Evolutionary conservation across 495 filamentous ascomycete genomes (phyloP).

Genomic region (Darksidea phi): DNA sequence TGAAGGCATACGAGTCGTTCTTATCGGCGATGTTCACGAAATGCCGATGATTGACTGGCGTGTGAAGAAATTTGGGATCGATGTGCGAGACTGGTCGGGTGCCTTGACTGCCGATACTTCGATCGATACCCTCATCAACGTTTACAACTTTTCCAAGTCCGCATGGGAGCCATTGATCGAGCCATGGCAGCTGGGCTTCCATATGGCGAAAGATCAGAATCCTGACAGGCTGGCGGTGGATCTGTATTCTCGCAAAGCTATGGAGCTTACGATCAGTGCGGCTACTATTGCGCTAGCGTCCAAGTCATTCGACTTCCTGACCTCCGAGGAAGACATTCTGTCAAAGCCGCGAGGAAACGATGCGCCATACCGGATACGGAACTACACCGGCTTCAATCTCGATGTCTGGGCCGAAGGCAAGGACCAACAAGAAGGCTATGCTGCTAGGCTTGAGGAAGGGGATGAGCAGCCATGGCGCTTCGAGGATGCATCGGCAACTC

Average conservation of each 20-base stretch:
- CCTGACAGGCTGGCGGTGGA: constrained; percentile 79
- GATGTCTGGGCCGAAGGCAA: constrained; percentile 66
- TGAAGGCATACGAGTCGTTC: constrained; percentile 85
- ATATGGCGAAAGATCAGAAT: constrained; percentile 74
- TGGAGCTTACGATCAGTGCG: constrained; percentile 90
- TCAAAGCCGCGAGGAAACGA: constrained; percentile 90
- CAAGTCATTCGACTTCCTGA: constrained; percentile 88
- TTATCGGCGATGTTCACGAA: constrained; percentile 95
- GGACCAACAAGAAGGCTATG: constrained; percentile 59
- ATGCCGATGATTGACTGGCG: constrained; percentile 91
- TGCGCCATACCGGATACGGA: constrained; percentile 88
- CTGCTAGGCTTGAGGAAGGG: constrained; percentile 82
- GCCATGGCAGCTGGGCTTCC: constrained; percentile 91
- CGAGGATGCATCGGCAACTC: constrained; percentile 89
- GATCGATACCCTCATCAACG: constrained; percentile 89
- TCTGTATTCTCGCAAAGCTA: constrained; percentile 77
- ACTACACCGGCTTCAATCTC: constrained; percentile 91
- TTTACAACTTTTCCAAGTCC: constrained; percentile 98
- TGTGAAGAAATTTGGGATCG: constrained; percentile 81
- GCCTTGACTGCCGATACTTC: constrained; percentile 82
- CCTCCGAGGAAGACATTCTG: constrained; percentile 85
- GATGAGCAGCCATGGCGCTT: constrained; percentile 94
- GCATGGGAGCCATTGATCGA: constrained; percentile 97
- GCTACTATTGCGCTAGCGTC: constrained; percentile 90
- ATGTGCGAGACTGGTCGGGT: constrained; percentile 85